These are phyloP conservation scores for Leccinum pellstonianum DNA, from an alignment of 768 basidiomycete genomes.

Conservation along the genomic window DNA sequence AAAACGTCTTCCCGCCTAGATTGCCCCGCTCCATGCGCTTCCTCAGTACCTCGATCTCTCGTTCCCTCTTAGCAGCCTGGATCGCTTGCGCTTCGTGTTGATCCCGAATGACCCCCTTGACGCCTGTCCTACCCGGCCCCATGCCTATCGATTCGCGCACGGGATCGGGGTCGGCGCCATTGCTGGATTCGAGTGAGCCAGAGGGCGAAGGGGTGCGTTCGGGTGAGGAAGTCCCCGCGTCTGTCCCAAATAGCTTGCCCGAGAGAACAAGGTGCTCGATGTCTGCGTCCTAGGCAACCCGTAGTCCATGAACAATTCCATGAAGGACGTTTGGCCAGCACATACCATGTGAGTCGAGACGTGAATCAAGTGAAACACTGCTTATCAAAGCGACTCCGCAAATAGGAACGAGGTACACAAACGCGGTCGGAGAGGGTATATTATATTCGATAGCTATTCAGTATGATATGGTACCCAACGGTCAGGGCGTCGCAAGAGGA, in stretches of 20 bases:
- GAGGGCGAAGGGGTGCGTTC: conserved; percentile 57
- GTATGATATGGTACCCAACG: not conserved
- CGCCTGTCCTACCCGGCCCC: conserved; percentile 84
- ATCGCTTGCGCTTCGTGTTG: conserved; percentile 63
- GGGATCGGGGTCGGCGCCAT: conserved; percentile 25
- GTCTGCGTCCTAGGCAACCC: conserved; percentile 37
- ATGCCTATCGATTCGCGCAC: conserved; percentile 68
- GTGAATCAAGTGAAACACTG: not conserved
- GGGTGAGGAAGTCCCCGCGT: conserved; percentile 59
- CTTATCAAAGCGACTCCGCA: conserved; percentile 20
- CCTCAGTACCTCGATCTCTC: conserved; percentile 53
- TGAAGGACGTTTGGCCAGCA: not conserved
- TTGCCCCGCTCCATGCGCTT: conserved; percentile 61
- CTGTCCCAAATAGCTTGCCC: conserved; percentile 66
- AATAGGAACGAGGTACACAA: not conserved
- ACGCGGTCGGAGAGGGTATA: not conserved
- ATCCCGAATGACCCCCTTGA: conserved; percentile 87
- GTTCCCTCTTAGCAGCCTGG: conserved; percentile 49
- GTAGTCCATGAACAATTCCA: not conserved
- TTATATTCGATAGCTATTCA: not conserved
- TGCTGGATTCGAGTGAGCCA: conserved; percentile 23
- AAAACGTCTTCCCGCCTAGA: conserved; percentile 66
- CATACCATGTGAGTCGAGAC: conserved; percentile 17
- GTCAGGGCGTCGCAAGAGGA: not conserved
- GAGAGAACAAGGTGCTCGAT: conserved; percentile 76